phyloP scores from a whole-genome alignment of 768 basidiomycete genomes.

The Lactarius sanguifluus region DNA sequence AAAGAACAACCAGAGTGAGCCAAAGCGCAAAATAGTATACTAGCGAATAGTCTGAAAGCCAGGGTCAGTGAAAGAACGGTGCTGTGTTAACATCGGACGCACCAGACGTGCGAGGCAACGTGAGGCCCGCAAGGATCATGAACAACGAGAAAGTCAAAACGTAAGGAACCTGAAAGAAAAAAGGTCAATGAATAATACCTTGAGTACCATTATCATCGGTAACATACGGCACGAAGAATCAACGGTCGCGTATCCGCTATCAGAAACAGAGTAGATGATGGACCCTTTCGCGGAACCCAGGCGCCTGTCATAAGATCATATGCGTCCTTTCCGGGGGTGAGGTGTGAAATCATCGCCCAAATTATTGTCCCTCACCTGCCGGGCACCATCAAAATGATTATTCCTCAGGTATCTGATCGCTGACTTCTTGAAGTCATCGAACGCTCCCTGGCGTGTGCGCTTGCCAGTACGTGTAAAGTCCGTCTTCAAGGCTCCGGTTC shows the following conservation, averaged over 20 bases:
- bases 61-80: slow-evolving; percentile 14
- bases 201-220: slow-evolving; percentile 9
- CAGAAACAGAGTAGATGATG: slow-evolving; percentile 65
- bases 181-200: neutral
- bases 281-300: slow-evolving; percentile 82
- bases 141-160: slow-evolving; percentile 77
- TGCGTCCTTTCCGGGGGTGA: slow-evolving; percentile 60
- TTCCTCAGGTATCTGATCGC: slow-evolving; percentile 87
- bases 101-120: slow-evolving; percentile 87
- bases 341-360: slow-evolving; percentile 5
- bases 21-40: slow-evolving; percentile 84
- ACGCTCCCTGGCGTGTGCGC: slow-evolving; percentile 71
- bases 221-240: slow-evolving; percentile 74
- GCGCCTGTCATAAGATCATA: slow-evolving; percentile 91
- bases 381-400: slow-evolving; percentile 93
- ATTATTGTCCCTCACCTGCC: slow-evolving; percentile 55
- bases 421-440: slow-evolving; percentile 88
- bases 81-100: slow-evolving; percentile 35
- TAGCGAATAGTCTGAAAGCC: slow-evolving; percentile 75
- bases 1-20: slow-evolving; percentile 59
- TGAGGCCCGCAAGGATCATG: slow-evolving; percentile 85
- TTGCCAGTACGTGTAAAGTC: slow-evolving; percentile 95
- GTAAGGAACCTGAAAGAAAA: slow-evolving; percentile 69
- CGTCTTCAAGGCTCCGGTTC: slow-evolving; percentile 93
- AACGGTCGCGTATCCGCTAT: slow-evolving; percentile 81